Conservation (phyloP, 164 flowering plant species). For the Kalanchoe fedtschenkoi region DNA sequence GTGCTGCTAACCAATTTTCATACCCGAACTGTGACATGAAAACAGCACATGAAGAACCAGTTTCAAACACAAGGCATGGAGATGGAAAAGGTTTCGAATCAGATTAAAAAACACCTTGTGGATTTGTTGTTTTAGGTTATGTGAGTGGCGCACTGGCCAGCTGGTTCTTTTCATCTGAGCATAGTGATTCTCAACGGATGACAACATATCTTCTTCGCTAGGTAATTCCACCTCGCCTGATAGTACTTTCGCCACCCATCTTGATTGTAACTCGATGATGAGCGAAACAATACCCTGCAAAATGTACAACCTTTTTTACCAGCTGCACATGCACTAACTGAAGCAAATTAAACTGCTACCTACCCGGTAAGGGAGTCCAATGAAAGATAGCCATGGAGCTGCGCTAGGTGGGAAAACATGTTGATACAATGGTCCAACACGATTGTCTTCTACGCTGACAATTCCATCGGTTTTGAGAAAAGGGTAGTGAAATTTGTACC, state of each 20-base stretch:
- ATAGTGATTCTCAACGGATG: constrained; percentile 15
- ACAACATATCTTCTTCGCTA: constrained; percentile 19
- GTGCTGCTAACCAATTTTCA: constrained; percentile 12
- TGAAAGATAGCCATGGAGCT: constrained; percentile 37
- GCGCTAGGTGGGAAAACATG: constrained; percentile 36
- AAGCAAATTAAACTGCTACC: neutral
- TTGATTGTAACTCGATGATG: constrained; percentile 18
- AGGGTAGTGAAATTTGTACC: constrained; percentile 27
- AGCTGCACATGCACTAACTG: neutral
- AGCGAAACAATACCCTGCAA: constrained; percentile 10
- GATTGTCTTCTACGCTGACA: constrained; percentile 30
- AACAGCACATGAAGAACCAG: neutral
- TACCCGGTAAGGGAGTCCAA: constrained; percentile 28
- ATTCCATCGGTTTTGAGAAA: constrained; percentile 31
- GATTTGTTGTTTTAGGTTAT: constrained; percentile 10
- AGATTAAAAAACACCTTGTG: neutral
- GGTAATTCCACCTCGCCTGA: constrained; percentile 22
- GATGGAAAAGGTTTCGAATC: neutral
- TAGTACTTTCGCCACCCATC: constrained; percentile 29
- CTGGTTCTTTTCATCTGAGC: constrained; percentile 12
- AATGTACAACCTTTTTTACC: neutral
- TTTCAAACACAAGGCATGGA: neutral
- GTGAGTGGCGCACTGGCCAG: constrained; percentile 19
- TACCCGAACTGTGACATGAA: constrained; percentile 10
- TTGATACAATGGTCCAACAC: constrained; percentile 42